Evolutionary conservation across 2,329 filamentous ascomycete species (phyloP).

Genomic region (Neocucurbitaria cava): DNA sequence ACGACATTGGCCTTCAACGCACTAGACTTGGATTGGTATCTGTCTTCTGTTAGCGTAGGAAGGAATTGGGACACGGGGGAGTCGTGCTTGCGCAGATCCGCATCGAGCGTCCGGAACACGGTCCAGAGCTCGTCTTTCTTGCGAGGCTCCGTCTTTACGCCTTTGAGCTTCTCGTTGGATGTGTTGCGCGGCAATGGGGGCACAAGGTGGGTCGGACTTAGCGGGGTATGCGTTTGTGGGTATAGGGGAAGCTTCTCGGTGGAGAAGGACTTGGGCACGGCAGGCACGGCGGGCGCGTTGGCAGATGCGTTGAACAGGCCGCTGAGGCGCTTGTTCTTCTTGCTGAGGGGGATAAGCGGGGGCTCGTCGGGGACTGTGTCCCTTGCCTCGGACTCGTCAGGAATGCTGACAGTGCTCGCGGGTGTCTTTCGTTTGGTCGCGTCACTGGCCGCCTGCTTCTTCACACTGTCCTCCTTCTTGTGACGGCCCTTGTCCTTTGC

Average conservation of each 20-base stretch:
- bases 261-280: conserved; percentile 57
- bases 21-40: conserved; percentile 76
- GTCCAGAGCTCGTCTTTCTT: conserved; percentile 75
- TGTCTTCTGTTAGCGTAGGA: conserved; percentile 32
- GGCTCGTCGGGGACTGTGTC: conserved; percentile 31
- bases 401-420: conserved; percentile 35
- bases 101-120: conserved; percentile 71
- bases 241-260: conserved; percentile 54
- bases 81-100: conserved; percentile 69
- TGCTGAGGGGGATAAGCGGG: conserved; percentile 33
- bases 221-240: conserved; percentile 39
- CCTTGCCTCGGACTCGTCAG: conserved; percentile 35
- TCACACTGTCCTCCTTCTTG: conserved; percentile 22
- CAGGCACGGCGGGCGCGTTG: conserved; percentile 46
- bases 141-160: conserved; percentile 50
- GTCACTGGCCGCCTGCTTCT: conserved; percentile 27
- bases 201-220: conserved; percentile 44
- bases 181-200: conserved; percentile 53
- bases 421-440: conserved; percentile 35
- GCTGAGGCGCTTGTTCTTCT: conserved; percentile 47
- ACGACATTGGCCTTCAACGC: conserved; percentile 78
- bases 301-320: conserved; percentile 38
- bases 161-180: conserved; percentile 51
- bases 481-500: conserved; percentile 21
- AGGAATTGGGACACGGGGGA: not conserved